Base-by-base conservation (phyloP, 768 basidiomycete genomes). In the Suillus alpinus region DNA sequence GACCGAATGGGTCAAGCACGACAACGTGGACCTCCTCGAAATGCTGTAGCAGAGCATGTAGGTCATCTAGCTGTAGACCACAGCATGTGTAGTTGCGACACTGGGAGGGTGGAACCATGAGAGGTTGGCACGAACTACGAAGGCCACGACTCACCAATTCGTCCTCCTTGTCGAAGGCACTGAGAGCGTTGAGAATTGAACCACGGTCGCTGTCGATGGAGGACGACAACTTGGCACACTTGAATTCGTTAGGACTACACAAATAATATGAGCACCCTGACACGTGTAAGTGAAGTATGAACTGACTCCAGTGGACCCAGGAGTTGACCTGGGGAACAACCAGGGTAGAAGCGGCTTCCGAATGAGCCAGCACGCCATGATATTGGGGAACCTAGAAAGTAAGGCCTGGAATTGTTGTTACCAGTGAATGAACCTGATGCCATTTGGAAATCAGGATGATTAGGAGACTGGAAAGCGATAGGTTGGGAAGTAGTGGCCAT, bases 31-130 rank as follows among this genome's bases (percentile, higher is more conserved):
- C 86, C 62, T 94, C 89, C 69, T 96, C 94, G 65, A 95, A 95
- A 70, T 96, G 94, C 73, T 95, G 92, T 3, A 96, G 83, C 12
- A 96, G 86, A 3, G 92, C 89, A 62, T 92, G 89, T 0, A 92
- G 81, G 67, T 92, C 89, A 36, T 82, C 80, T 18, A 93, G 81
- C 64, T 87, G 83, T 56, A 90, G 76, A 10, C 93, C 94, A 70
- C 94, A 97, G 75, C 95, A 97, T 1, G 87, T 86, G 77, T 94
- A 97, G 72, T 96, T 88, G 64, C 89, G 87, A 73, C 91, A 93
- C 86, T 89, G 61, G 0, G 39, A 63, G 55, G 49, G 37, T 14
- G 61, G 8, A 8, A 56, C 18, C 8, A 18, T 47, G n/a, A 26
- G 52, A 8, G 13, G 46, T 7, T 13, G 36, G 4, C 43, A 1